Percentiles rank a stretch among this genome's conserved stretches.
phyloP scores from a whole-genome alignment of 1,284 basidiomycete species.

The Violaceomyces palustris region DNA sequence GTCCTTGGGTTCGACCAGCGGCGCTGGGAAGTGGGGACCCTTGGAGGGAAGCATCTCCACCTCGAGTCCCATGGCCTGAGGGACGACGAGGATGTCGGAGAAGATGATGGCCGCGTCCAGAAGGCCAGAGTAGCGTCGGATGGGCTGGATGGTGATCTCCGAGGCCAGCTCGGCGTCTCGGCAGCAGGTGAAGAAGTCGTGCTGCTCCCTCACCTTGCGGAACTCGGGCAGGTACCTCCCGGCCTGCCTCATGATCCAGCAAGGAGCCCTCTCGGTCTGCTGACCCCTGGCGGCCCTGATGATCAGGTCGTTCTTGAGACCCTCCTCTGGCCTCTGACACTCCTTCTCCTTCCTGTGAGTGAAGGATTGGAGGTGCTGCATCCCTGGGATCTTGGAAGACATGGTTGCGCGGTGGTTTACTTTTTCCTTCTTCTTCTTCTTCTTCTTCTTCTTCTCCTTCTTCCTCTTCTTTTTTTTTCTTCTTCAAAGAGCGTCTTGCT shows the following conservation, averaged over 20 bases:
- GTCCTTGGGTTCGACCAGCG: slow-evolving; percentile 45
- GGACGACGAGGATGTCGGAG: slow-evolving; percentile 51
- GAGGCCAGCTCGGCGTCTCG: slow-evolving; percentile 47
- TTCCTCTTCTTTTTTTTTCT: no score
- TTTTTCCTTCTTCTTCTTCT: no score
- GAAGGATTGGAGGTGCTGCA: slow-evolving; percentile 38
- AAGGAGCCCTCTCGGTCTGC: slow-evolving; percentile 82
- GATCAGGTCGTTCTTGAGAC: slow-evolving; percentile 79
- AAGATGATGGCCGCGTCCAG: slow-evolving; percentile 53
- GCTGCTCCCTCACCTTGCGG: slow-evolving; percentile 46
- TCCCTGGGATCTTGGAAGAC: slow-evolving; percentile 36
- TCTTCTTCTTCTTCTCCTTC: no score
- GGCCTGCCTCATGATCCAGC: slow-evolving; percentile 99
- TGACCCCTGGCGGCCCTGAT: slow-evolving; percentile 83
- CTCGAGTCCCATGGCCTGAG: slow-evolving; percentile 52
- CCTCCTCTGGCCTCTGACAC: slow-evolving; percentile 22
- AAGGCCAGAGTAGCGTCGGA: slow-evolving; percentile 47
- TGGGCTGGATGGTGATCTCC: slow-evolving; percentile 51
- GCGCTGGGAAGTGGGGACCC: slow-evolving; percentile 48
- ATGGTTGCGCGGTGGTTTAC: no score
- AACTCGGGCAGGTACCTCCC: slow-evolving; percentile 78
- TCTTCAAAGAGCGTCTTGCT: no score
- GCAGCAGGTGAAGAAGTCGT: slow-evolving; percentile 53
- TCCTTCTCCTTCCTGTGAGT: slow-evolving; percentile 33
- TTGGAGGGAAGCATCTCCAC: slow-evolving; percentile 51